Percentiles rank a stretch among this genome's conserved stretches.
These are phyloP conservation scores for Nectriaceae sp. DNA, from an alignment of 2,329 filamentous ascomycete genomes.

Conservation along the genomic window DNA sequence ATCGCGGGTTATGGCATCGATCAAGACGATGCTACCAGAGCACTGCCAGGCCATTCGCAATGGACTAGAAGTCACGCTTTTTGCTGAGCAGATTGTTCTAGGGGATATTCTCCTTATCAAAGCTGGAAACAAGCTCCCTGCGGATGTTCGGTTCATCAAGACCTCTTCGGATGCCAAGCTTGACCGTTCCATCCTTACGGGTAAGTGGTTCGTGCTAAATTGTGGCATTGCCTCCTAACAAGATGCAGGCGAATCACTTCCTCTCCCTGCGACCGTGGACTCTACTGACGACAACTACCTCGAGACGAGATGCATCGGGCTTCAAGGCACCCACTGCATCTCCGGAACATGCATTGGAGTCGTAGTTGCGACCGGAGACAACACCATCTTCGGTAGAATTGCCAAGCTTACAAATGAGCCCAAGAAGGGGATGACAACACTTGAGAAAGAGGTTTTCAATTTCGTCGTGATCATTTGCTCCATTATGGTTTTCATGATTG, in stretches of 20 bases:
- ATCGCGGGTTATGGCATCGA: conserved; percentile 75
- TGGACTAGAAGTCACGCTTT: conserved; percentile 48
- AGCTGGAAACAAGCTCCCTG: conserved; percentile 72
- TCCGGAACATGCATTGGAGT: conserved; percentile 67
- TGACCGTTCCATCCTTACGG: conserved; percentile 69
- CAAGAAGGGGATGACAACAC: conserved; percentile 65
- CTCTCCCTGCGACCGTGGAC: conserved; percentile 64
- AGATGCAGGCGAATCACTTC: conserved; percentile 60
- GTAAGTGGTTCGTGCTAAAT: conserved; percentile 1
- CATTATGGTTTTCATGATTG: conserved; percentile 67
- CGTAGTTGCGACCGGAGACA: conserved; percentile 71
- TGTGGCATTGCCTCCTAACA: conserved; percentile 2
- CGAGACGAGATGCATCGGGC: conserved; percentile 73
- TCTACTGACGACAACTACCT: conserved; percentile 73
- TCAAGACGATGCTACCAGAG: conserved; percentile 79
- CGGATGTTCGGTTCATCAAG: conserved; percentile 71
- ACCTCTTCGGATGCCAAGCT: conserved; percentile 70
- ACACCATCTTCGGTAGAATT: conserved; percentile 75
- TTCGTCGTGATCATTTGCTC: conserved; percentile 72
- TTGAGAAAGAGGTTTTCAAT: conserved; percentile 72
- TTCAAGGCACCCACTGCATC: conserved; percentile 79
- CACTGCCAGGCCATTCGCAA: conserved; percentile 67
- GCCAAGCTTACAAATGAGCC: conserved; percentile 71
- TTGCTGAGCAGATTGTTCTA: conserved; percentile 65
- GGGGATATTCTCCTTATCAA: conserved; percentile 71